Conservation (phyloP, 2,329 filamentous ascomycete species). For the Fusarium nisikadoi region DNA sequence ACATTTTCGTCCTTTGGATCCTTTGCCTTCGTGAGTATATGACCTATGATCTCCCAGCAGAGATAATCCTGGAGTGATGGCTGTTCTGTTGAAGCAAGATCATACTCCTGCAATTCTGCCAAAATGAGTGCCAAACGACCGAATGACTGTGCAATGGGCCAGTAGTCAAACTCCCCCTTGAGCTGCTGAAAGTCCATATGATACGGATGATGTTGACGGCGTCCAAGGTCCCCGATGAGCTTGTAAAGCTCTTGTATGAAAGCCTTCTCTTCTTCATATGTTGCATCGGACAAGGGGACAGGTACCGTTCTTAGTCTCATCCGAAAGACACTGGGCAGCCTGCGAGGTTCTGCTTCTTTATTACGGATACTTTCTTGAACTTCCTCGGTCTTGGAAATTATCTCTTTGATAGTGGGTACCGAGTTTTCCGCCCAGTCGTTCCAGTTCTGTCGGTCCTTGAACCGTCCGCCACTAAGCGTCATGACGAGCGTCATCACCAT, state of each 20-base stretch:
- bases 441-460: conserved; percentile 21
- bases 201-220: conserved; percentile 31
- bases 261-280: background rate
- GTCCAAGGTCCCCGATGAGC: conserved; percentile 22
- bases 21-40: conserved; percentile 3
- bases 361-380: background rate
- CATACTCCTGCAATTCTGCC: background rate
- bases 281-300: conserved; percentile 8
- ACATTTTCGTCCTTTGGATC: background rate
- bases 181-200: conserved; percentile 37
- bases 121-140: conserved; percentile 23
- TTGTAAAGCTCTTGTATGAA: conserved; percentile 24
- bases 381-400: conserved; percentile 27
- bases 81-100: background rate
- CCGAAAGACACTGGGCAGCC: conserved; percentile 28
- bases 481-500: background rate
- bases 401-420: conserved; percentile 32
- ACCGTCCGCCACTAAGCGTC: background rate
- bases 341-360: background rate
- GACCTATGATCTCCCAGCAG: conserved; percentile 24
- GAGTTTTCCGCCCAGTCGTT: conserved; percentile 34
- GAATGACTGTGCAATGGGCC: background rate
- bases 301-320: conserved; percentile 27
- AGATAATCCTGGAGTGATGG: conserved; percentile 33
- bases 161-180: conserved; percentile 18